phyloP scores from a whole-genome alignment of 345 rosid species.

The Aegle marmelos region DNA sequence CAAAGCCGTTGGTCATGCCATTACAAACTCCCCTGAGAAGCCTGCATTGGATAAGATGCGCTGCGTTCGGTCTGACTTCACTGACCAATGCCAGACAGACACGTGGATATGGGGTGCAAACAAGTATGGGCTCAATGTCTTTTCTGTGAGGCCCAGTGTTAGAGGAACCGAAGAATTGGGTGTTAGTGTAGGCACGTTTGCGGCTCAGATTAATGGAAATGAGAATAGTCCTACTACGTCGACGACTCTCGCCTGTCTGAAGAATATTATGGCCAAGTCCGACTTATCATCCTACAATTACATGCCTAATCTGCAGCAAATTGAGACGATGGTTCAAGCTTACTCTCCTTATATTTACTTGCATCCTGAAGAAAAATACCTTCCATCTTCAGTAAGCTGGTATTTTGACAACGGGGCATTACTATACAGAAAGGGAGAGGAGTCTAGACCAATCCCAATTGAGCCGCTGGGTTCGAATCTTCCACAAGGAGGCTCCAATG shows the following conservation, averaged over 20 bases:
- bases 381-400: slow-evolving; percentile 80
- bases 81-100: slow-evolving; percentile 51
- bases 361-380: slow-evolving; percentile 73
- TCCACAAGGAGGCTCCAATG: slow-evolving; percentile 79
- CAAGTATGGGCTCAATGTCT: slow-evolving; percentile 38
- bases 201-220: slow-evolving; percentile 22
- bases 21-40: slow-evolving; percentile 59
- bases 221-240: background rate
- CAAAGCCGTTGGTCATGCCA: slow-evolving; percentile 53
- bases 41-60: slow-evolving; percentile 61
- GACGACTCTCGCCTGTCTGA: slow-evolving; percentile 49
- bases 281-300: slow-evolving; percentile 24
- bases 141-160: slow-evolving; percentile 38
- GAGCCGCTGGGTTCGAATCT: slow-evolving; percentile 67
- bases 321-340: slow-evolving; percentile 37
- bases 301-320: slow-evolving; percentile 63
- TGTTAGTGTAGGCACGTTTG: slow-evolving; percentile 60
- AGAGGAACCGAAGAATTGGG: slow-evolving; percentile 53
- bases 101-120: slow-evolving; percentile 57
- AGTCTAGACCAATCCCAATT: slow-evolving; percentile 47
- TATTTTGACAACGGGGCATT: slow-evolving; percentile 68
- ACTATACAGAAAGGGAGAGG: slow-evolving; percentile 63
- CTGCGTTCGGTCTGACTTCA: slow-evolving; percentile 67
- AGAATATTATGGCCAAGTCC: slow-evolving; percentile 33
- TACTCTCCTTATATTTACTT: slow-evolving; percentile 64